A percentile compares a stretch with the other conserved stretches of the same genome.
Evolutionary conservation across 2,329 filamentous ascomycete species (phyloP).

Genomic region (Akanthomyces muscarius): DNA sequence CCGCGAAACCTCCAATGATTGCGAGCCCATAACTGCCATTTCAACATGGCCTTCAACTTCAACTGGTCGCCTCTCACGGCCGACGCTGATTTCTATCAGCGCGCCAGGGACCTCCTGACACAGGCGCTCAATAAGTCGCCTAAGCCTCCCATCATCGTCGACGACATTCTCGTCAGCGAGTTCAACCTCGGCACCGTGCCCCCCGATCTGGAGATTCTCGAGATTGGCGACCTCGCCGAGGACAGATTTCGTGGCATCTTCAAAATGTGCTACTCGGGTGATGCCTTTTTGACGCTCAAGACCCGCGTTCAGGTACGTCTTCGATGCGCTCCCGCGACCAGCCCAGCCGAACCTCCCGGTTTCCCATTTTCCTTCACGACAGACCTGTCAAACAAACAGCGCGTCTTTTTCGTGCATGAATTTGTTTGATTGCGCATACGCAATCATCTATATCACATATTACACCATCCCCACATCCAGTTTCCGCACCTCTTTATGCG

Average conservation of each 20-base stretch:
- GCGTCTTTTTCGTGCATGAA: slow-evolving; percentile 8
- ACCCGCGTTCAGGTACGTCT: slow-evolving; percentile 82
- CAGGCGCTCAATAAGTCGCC: slow-evolving; percentile 95
- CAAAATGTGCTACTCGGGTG: slow-evolving; percentile 97
- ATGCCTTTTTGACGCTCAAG: slow-evolving; percentile 91
- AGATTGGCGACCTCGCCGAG: slow-evolving; percentile 95
- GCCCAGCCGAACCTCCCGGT: background rate
- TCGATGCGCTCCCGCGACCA: slow-evolving; percentile 17
- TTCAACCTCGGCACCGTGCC: slow-evolving; percentile 93
- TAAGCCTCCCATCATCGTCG: slow-evolving; percentile 97
- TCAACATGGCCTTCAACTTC: slow-evolving; percentile 98
- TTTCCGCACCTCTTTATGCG: background rate
- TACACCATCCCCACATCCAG: slow-evolving; percentile 8
- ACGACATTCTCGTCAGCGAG: slow-evolving; percentile 97
- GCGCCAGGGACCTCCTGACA: slow-evolving; percentile 90
- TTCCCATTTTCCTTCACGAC: background rate
- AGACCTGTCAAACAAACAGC: background rate
- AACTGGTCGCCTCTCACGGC: slow-evolving; percentile 99
- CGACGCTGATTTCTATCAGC: slow-evolving; percentile 84
- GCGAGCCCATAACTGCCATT: slow-evolving; percentile 39
- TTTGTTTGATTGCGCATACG: slow-evolving; percentile 11
- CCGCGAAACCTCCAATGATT: slow-evolving; percentile 29
- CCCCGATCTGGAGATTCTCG: slow-evolving; percentile 91
- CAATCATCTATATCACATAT: background rate
- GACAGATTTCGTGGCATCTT: slow-evolving; percentile 97